Conservation (phyloP, 2,329 filamentous ascomycete genomes). For the Aspergillus terreus region DNA sequence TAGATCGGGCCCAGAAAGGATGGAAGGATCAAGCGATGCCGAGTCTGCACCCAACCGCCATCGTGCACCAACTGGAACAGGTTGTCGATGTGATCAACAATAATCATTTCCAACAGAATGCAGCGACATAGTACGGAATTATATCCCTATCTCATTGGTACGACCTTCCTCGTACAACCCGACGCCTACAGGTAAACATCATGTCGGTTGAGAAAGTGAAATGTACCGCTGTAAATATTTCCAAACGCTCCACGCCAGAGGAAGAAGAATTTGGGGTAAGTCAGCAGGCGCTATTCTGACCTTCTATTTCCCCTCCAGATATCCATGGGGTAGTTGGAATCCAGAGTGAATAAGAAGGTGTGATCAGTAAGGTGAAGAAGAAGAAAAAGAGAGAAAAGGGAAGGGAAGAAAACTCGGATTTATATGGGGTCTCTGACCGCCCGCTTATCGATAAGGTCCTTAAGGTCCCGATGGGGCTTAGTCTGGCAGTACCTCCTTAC, state of each 20-base stretch:
- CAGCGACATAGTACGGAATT: background rate
- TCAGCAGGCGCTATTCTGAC: slow-evolving; percentile 39
- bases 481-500: background rate
- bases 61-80: slow-evolving; percentile 56
- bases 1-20: slow-evolving; percentile 59
- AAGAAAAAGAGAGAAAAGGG: slow-evolving; percentile 24
- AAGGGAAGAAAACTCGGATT: slow-evolving; percentile 19
- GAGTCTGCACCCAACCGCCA: slow-evolving; percentile 49
- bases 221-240: slow-evolving; percentile 41
- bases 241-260: slow-evolving; percentile 42
- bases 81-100: slow-evolving; percentile 44
- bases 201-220: background rate
- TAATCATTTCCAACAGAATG: slow-evolving; percentile 8
- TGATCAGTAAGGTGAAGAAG: slow-evolving; percentile 34
- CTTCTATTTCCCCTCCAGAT: slow-evolving; percentile 47
- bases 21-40: slow-evolving; percentile 63
- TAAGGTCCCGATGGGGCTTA: slow-evolving; percentile 4
- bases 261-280: slow-evolving; percentile 45
- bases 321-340: slow-evolving; percentile 36
- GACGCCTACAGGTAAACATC: background rate
- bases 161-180: background rate
- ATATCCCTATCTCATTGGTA: too few species aligned
- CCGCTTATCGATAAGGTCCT: slow-evolving; percentile 36
- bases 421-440: slow-evolving; percentile 21
- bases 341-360: slow-evolving; percentile 48